Percentiles rank a stretch among this genome's conserved stretches.
phyloP scores from a whole-genome alignment of 1,284 basidiomycete species.

The Fomitopsis schrenkii region DNA sequence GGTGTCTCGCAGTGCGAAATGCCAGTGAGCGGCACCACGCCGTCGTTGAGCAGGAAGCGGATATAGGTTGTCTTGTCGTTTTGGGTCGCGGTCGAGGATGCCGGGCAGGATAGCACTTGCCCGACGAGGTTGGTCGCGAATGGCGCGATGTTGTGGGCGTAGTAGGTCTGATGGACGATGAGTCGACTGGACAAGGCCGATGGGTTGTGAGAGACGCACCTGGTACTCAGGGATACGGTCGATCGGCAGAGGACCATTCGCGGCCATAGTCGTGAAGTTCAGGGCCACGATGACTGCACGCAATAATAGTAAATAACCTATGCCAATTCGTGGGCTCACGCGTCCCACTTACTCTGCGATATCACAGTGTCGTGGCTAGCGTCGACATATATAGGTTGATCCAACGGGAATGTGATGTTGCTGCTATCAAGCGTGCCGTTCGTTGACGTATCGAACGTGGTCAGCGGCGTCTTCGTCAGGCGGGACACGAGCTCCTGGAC shows the following conservation, averaged over 20 bases:
- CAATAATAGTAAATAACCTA: neutral
- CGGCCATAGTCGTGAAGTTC: constrained; percentile 57
- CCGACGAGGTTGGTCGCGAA: constrained; percentile 57
- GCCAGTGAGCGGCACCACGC: constrained; percentile 51
- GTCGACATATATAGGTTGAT: constrained; percentile 57
- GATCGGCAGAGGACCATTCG: constrained; percentile 49
- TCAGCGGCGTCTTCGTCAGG: constrained; percentile 45
- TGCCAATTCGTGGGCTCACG: neutral
- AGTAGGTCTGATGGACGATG: constrained; percentile 35
- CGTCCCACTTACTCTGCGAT: constrained; percentile 29
- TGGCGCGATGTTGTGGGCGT: constrained; percentile 41
- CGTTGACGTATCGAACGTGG: constrained; percentile 46
- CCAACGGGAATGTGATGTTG: constrained; percentile 53
- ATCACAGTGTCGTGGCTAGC: constrained; percentile 48
- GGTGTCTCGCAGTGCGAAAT: constrained; percentile 17
- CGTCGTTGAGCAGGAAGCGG: constrained; percentile 55
- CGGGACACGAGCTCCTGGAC: constrained; percentile 52
- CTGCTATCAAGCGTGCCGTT: constrained; percentile 53
- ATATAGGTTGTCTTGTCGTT: constrained; percentile 35
- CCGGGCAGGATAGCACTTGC: constrained; percentile 56
- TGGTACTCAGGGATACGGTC: constrained; percentile 54
- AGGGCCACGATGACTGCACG: constrained; percentile 48
- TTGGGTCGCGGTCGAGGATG: constrained; percentile 13
- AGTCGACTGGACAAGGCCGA: too few species aligned
- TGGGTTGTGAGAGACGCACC: constrained; percentile 22